A percentile compares a stretch with the other conserved stretches of the same genome.
Conservation (phyloP, 1,139 yeast genomes). For the Pneumocystis murina region DNA sequence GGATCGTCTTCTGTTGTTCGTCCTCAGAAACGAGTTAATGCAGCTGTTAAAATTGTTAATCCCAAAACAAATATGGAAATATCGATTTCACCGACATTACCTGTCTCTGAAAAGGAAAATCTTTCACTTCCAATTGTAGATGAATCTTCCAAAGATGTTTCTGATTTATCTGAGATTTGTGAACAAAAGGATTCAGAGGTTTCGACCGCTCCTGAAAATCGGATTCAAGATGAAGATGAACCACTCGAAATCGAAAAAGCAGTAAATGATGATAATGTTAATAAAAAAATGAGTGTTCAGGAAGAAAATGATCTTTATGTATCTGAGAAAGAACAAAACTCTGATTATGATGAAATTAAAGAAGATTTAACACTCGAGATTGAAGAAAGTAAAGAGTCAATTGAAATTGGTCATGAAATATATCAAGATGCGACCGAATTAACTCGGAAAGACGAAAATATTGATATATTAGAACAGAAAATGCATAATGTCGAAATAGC, state of each 20-base stretch:
- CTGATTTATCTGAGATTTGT: constrained; percentile 11
- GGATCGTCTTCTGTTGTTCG: constrained; percentile 4
- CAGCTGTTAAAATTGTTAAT: constrained; percentile 17
- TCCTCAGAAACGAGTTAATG: constrained; percentile 12
- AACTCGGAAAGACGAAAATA: background rate
- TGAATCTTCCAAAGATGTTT: constrained; percentile 6
- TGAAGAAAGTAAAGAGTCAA: background rate
- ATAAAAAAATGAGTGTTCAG: constrained; percentile 5
- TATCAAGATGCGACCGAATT: background rate
- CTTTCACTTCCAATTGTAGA: constrained; percentile 5
- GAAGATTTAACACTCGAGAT: constrained; percentile 8
- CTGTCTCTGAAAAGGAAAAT: constrained; percentile 9
- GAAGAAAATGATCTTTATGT: constrained; percentile 4
- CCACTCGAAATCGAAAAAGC: constrained; percentile 6
- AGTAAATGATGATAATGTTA: background rate
- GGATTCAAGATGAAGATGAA: constrained; percentile 12
- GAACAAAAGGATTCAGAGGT: constrained; percentile 13
- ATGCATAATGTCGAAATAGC: too few relatives aligned
- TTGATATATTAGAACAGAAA: background rate
- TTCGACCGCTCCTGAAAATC: constrained; percentile 6
- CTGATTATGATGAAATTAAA: constrained; percentile 3
- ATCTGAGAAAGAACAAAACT: too few relatives aligned
- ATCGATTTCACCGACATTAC: constrained; percentile 11
- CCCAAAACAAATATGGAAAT: constrained; percentile 18
- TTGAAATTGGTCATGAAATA: background rate